Conservation (phyloP, 1,284 basidiomycete genomes). For the Apiotrichum akiyoshidainum region DNA sequence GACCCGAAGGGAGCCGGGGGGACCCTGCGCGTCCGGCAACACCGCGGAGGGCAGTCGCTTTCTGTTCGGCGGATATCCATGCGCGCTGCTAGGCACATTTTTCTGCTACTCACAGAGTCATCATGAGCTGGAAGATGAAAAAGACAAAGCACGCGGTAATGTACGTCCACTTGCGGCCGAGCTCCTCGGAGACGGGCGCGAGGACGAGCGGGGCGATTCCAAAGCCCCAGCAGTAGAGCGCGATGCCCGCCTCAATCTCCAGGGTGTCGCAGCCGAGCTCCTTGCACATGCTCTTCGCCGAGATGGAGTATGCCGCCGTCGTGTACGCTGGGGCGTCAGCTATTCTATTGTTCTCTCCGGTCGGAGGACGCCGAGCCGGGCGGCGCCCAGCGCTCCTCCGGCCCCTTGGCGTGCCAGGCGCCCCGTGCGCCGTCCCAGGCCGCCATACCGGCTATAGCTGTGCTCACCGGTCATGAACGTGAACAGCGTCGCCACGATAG, state of each 20-base stretch:
- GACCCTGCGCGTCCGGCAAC: no score
- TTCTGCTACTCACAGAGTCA: constrained; percentile 58
- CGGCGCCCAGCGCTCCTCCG: neutral
- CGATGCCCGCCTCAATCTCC: constrained; percentile 62
- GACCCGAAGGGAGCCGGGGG: no score
- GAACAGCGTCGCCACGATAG: constrained; percentile 59
- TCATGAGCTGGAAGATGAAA: constrained; percentile 60
- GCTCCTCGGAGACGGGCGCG: constrained; percentile 72
- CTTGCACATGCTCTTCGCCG: constrained; percentile 62
- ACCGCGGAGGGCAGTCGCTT: no score
- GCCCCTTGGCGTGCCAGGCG: neutral
- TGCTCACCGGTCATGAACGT: constrained; percentile 58
- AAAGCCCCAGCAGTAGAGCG: constrained; percentile 64
- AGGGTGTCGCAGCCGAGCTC: constrained; percentile 62
- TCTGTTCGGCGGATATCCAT: no score
- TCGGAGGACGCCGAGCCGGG: no score
- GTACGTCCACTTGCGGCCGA: constrained; percentile 69
- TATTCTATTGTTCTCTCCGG: neutral
- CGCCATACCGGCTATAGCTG: neutral
- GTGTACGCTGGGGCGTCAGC: constrained; percentile 54
- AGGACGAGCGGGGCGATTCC: constrained; percentile 66
- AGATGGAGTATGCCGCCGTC: constrained; percentile 60
- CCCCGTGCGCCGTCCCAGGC: neutral
- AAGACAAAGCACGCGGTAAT: constrained; percentile 59
- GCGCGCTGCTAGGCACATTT: no score